phyloP scores from a whole-genome alignment of 2,329 filamentous ascomycete species.

The Cucurbitaria berberidis region DNA sequence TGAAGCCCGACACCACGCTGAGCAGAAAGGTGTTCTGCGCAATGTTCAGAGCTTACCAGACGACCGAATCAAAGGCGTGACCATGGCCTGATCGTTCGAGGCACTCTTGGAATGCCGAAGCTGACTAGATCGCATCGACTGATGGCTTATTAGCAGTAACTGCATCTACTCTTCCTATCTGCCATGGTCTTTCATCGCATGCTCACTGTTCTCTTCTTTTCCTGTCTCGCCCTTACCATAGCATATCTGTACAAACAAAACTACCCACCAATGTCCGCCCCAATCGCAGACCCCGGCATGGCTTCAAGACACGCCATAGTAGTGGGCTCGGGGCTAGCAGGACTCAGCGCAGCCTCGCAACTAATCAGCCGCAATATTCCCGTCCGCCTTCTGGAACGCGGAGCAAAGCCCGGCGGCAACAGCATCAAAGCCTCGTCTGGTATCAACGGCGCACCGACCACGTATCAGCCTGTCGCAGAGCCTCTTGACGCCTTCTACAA shows the following conservation, averaged over 20 bases:
- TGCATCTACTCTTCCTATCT: conserved; percentile 1
- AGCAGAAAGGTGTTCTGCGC: not conserved
- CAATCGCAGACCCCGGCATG: conserved; percentile 12
- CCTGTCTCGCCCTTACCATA: not conserved
- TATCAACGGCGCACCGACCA: conserved; percentile 67
- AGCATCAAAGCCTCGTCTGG: conserved; percentile 71
- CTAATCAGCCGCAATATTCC: conserved; percentile 60
- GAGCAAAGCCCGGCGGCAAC: conserved; percentile 66
- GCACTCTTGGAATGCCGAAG: not conserved
- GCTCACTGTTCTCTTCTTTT: not conserved
- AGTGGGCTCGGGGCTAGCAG: conserved; percentile 70
- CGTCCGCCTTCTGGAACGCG: conserved; percentile 66
- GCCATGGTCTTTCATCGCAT: conserved; percentile 1
- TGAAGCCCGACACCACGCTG: not conserved
- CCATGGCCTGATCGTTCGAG: conserved; percentile 16
- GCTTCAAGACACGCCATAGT: conserved; percentile 56
- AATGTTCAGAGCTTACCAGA: not conserved
- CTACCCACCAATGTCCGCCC: conserved; percentile 4
- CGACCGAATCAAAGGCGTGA: conserved; percentile 2
- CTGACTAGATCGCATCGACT: conserved; percentile 2
- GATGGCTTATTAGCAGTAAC: not conserved
- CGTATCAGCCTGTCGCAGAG: conserved; percentile 58
- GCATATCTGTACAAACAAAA: conserved; percentile 9
- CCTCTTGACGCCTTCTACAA: conserved; percentile 54
- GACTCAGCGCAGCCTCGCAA: conserved; percentile 64